These are phyloP conservation scores for Pochonia chlamydosporia DNA, from an alignment of 2,329 filamentous ascomycete genomes.

Conservation along the genomic window DNA sequence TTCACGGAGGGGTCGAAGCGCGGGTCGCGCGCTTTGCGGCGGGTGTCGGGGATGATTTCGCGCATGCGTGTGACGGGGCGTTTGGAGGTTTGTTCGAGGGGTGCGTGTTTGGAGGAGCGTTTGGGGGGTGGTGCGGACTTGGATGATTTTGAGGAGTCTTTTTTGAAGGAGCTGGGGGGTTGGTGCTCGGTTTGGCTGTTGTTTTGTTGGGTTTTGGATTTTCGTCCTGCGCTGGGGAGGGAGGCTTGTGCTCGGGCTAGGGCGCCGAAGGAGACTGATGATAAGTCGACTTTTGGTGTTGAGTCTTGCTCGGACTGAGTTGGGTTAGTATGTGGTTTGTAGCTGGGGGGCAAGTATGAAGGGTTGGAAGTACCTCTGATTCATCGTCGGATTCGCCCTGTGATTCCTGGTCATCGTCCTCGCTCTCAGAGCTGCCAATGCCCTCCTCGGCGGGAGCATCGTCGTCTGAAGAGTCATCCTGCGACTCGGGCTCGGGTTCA, in stretches of 20 bases:
- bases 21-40: constrained; percentile 70
- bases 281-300: constrained; percentile 36
- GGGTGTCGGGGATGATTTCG: constrained; percentile 54
- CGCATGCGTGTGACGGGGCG: constrained; percentile 76
- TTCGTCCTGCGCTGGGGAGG: constrained; percentile 34
- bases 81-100: constrained; percentile 75
- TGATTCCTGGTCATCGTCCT: constrained; percentile 24
- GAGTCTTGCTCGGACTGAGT: background rate
- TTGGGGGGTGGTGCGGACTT: constrained; percentile 16
- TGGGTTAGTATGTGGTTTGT: background rate
- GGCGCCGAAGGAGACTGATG: constrained; percentile 79
- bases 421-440: constrained; percentile 19
- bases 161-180: background rate
- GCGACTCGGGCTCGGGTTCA: constrained; percentile 24
- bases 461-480: constrained; percentile 20
- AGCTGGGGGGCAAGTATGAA: background rate
- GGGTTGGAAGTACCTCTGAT: constrained; percentile 24
- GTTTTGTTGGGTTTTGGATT: constrained; percentile 17
- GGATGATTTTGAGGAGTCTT: constrained; percentile 1
- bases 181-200: no score
- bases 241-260: constrained; percentile 78
- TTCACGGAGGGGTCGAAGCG: constrained; percentile 66
- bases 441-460: constrained; percentile 22
- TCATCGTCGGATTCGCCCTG: constrained; percentile 22
- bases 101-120: constrained; percentile 77